Evolutionary conservation across 2,329 filamentous ascomycete genomes (phyloP).

Genomic region (Scedosporium aurantiacum): DNA sequence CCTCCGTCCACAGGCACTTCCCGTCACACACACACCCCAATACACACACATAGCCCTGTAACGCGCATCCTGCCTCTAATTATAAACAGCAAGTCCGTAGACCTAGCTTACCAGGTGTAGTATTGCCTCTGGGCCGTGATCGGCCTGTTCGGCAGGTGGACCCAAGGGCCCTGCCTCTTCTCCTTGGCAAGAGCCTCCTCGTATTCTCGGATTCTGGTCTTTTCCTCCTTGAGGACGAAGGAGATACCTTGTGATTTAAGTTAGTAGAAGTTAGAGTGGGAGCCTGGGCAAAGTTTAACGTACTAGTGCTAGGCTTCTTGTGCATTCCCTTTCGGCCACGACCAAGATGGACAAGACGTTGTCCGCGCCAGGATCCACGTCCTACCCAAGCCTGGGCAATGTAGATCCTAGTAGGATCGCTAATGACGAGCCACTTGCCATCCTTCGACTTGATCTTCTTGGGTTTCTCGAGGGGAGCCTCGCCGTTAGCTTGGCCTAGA

Average conservation of each 20-base stretch:
- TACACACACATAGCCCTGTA: too few species aligned
- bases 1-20: too few species aligned
- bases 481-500: slow-evolving; percentile 36
- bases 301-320: slow-evolving; percentile 63
- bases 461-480: slow-evolving; percentile 20
- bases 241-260: slow-evolving; percentile 47
- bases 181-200: slow-evolving; percentile 69
- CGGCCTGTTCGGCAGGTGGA: slow-evolving; percentile 75
- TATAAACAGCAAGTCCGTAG: not conserved
- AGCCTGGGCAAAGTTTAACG: slow-evolving; percentile 24
- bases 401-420: slow-evolving; percentile 73
- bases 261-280: not conserved
- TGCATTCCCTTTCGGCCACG: slow-evolving; percentile 60
- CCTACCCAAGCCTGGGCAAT: slow-evolving; percentile 90
- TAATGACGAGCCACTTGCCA: slow-evolving; percentile 59
- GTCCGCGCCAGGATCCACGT: slow-evolving; percentile 51
- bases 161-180: slow-evolving; percentile 68
- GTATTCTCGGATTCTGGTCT: slow-evolving; percentile 71
- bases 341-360: slow-evolving; percentile 59
- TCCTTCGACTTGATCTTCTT: slow-evolving; percentile 60
- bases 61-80: not conserved
- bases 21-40: too few species aligned
- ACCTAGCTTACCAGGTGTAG: slow-evolving; percentile 65
- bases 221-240: slow-evolving; percentile 84
- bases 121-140: slow-evolving; percentile 79